These are phyloP conservation scores for Talaromyces atroroseus DNA, from an alignment of 2,329 filamentous ascomycete species.

Conservation along the genomic window DNA sequence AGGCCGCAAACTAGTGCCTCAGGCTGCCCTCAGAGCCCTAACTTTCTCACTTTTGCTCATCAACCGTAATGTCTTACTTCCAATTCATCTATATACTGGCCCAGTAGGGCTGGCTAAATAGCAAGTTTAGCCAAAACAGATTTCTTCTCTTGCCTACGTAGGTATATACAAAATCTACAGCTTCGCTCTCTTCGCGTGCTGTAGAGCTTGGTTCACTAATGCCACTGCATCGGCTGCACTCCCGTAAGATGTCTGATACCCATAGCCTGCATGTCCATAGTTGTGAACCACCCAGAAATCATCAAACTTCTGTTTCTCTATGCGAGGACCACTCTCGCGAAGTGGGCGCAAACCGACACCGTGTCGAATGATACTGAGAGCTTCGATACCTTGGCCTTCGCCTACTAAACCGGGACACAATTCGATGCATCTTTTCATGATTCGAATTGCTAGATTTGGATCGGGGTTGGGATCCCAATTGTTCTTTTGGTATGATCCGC, in stretches of 20 bases:
- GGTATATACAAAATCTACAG: not conserved
- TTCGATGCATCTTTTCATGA: constrained; percentile 63
- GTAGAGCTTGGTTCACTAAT: not conserved
- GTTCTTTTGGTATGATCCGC: constrained; percentile 75
- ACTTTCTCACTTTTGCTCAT: not conserved
- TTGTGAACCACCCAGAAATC: constrained; percentile 50
- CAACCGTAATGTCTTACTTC: not conserved
- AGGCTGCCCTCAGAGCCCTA: not conserved
- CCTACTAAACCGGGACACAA: constrained; percentile 35
- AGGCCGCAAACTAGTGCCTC: not conserved
- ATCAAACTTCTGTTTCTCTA: constrained; percentile 65
- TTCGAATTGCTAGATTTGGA: constrained; percentile 70
- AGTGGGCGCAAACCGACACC: constrained; percentile 76
- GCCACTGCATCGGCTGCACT: constrained; percentile 44
- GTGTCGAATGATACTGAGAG: constrained; percentile 70
- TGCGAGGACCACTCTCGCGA: constrained; percentile 64
- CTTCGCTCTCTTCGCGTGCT: not conserved
- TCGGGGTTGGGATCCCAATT: constrained; percentile 77
- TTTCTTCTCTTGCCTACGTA: too few species aligned
- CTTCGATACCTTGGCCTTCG: constrained; percentile 57
- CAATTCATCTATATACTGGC: not conserved
- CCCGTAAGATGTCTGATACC: constrained; percentile 64
- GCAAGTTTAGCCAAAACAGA: too few species aligned
- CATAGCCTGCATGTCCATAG: constrained; percentile 47
- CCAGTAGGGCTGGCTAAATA: not conserved